These are phyloP conservation scores for Microsporum audouinii DNA, from an alignment of 2,329 filamentous ascomycete species.

Conservation along the genomic window DNA sequence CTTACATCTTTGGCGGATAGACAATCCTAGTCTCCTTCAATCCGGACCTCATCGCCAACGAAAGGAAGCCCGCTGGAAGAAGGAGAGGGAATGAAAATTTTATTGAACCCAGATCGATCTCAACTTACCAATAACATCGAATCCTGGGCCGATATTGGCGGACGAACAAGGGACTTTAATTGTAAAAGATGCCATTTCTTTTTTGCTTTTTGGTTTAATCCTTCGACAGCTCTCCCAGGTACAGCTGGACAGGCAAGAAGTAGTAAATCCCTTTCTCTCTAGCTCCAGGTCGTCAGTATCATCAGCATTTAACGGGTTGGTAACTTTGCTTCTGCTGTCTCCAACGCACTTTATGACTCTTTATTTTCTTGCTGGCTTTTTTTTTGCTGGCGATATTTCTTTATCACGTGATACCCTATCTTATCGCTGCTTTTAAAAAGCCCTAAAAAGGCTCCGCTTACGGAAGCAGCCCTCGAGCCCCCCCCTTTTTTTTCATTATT, in stretches of 20 bases:
- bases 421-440: neutral
- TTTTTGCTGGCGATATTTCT: neutral
- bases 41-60: neutral
- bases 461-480: neutral
- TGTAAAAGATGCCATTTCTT: conserved; percentile 36
- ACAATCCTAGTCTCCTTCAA: neutral
- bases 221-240: neutral
- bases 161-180: conserved; percentile 86
- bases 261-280: neutral
- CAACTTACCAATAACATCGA: conserved; percentile 65
- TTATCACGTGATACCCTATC: neutral
- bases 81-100: too few species aligned
- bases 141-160: conserved; percentile 93
- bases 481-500: neutral
- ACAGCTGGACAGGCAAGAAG: neutral
- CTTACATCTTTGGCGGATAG: neutral
- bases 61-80: neutral
- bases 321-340: neutral
- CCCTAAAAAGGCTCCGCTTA: neutral
- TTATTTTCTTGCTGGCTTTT: neutral
- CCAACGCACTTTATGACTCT: neutral
- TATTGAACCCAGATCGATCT: neutral
- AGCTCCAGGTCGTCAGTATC: neutral
- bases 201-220: neutral
- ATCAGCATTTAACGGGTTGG: neutral